phyloP scores from a whole-genome alignment of 2,329 filamentous ascomycete species.

The Aspergillus bombycis region DNA sequence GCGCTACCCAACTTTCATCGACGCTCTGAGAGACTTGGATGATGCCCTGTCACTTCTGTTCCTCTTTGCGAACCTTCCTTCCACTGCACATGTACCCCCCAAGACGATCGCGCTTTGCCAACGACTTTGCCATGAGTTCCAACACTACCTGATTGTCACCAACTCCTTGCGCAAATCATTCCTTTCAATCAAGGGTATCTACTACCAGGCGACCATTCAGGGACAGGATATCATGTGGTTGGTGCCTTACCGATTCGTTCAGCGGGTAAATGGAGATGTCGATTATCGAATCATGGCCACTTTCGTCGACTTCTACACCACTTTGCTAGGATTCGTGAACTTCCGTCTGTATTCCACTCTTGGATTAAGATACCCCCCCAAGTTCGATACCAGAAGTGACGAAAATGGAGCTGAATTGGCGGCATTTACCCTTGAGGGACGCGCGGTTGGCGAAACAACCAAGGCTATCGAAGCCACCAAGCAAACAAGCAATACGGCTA shows the following conservation, averaged over 20 bases:
- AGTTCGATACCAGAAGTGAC: slow-evolving; percentile 85
- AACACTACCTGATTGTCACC: slow-evolving; percentile 94
- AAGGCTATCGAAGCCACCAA: slow-evolving; percentile 58
- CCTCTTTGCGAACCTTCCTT: slow-evolving; percentile 94
- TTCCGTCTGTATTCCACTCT: slow-evolving; percentile 90
- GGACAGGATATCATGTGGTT: slow-evolving; percentile 97
- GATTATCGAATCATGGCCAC: slow-evolving; percentile 99
- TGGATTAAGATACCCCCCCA: slow-evolving; percentile 92
- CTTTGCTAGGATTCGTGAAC: slow-evolving; percentile 92
- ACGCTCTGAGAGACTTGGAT: slow-evolving; percentile 91
- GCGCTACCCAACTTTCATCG: slow-evolving; percentile 94
- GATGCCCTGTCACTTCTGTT: slow-evolving; percentile 97
- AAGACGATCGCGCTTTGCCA: slow-evolving; percentile 97
- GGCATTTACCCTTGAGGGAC: slow-evolving; percentile 87
- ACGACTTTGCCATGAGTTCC: slow-evolving; percentile 89
- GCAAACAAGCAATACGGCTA: slow-evolving; percentile 53
- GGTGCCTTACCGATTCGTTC: slow-evolving; percentile 97
- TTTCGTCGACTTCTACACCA: slow-evolving; percentile 98
- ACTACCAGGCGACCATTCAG: slow-evolving; percentile 97
- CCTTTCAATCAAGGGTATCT: slow-evolving; percentile 98
- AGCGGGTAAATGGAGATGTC: slow-evolving; percentile 88
- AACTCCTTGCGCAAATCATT: slow-evolving; percentile 94
- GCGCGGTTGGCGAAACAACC: slow-evolving; percentile 54
- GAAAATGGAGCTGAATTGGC: slow-evolving; percentile 87
- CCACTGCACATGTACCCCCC: slow-evolving; percentile 82